Evolutionary conservation across 2,329 filamentous ascomycete genomes (phyloP), one percentile per base, ranked within the genome.

Genomic region (Cylindrodendrum hubeiense): DNA sequence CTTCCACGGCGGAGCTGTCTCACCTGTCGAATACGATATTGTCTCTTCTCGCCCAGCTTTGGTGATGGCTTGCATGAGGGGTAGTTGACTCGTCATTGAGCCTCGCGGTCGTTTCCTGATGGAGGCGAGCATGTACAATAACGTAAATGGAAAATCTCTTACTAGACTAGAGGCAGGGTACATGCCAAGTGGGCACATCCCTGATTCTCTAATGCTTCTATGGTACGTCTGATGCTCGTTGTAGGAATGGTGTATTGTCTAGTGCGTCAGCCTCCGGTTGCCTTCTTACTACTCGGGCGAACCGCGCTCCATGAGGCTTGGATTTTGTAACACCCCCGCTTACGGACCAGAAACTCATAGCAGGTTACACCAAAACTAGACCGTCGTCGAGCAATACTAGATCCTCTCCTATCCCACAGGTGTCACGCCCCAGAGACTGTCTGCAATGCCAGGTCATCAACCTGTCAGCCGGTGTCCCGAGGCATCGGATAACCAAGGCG

Each of bases 381-480:
- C 22, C 44, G 17, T 49, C 46, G 24, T 49, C 22, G 28, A 49
- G 13, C 19, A 34, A 34, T 39, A 19, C 41, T 8, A 33, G 24
- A 34, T 7, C 6, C 12, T 39, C 22, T 39, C 41, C 21, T 33
- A 13, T 44, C 37, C 43, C 34, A 12, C 4, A 24, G 28, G 28
- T 28, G 28, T 8, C 44, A 47, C 19, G 33, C 13, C 15, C 2
- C 17, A 30, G 5, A 9, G 22, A 13, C 33, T 13, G 28, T 19
- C n/a, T 61, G 44, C 59, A 49, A 19, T 56, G 60, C 52, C 60
- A 62, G 21, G 43, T 62, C 60, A 62, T 52, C 37, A 33, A 9
- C 50, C 7, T 39, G 33, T 43, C 47, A 50, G 47, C 47, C 33
- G 47, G 47, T 28, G 26, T 21, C n/a, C n/a, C 4, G 17, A 19